Conservation (phyloP, 2,329 filamentous ascomycete species). For the Xylariales sp. region DNA sequence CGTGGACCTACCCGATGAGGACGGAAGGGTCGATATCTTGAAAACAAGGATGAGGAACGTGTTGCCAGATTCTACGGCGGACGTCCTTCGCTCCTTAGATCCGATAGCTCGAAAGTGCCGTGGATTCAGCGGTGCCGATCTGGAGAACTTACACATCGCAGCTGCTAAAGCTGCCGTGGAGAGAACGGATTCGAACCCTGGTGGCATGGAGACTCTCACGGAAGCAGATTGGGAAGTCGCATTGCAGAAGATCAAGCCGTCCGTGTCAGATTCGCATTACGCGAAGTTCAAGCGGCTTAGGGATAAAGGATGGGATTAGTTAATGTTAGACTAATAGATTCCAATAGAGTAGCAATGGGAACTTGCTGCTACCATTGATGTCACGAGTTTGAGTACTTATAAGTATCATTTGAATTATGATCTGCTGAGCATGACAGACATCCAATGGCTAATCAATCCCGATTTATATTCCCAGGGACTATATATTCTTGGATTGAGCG, state of each 20-base stretch:
- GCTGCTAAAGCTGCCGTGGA: constrained; percentile 24
- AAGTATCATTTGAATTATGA: too few relatives aligned
- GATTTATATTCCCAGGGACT: too few relatives aligned
- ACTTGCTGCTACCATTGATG: too few relatives aligned
- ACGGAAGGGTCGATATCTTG: constrained; percentile 82
- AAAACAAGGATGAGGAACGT: constrained; percentile 48
- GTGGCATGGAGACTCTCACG: constrained; percentile 21
- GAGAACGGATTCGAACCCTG: constrained; percentile 15
- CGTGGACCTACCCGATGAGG: constrained; percentile 74
- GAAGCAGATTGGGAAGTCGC: constrained; percentile 49
- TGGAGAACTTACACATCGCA: constrained; percentile 45
- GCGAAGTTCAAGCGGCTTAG: constrained; percentile 31
- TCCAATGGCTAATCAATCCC: too few relatives aligned
- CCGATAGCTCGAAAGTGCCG: constrained; percentile 66
- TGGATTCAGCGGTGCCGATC: constrained; percentile 69
- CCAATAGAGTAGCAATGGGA: too few relatives aligned
- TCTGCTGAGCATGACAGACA: too few relatives aligned
- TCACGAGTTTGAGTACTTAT: too few relatives aligned
- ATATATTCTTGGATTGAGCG: too few relatives aligned
- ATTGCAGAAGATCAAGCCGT: constrained; percentile 42
- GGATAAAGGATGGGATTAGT: constrained; percentile 6
- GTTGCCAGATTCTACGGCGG: constrained; percentile 20
- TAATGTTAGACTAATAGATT: too few relatives aligned
- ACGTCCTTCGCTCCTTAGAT: constrained; percentile 43
- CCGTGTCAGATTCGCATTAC: constrained; percentile 39